Evolutionary conservation across 2,329 filamentous ascomycete species (phyloP).

Genomic region (Periconia macrospinosa): DNA sequence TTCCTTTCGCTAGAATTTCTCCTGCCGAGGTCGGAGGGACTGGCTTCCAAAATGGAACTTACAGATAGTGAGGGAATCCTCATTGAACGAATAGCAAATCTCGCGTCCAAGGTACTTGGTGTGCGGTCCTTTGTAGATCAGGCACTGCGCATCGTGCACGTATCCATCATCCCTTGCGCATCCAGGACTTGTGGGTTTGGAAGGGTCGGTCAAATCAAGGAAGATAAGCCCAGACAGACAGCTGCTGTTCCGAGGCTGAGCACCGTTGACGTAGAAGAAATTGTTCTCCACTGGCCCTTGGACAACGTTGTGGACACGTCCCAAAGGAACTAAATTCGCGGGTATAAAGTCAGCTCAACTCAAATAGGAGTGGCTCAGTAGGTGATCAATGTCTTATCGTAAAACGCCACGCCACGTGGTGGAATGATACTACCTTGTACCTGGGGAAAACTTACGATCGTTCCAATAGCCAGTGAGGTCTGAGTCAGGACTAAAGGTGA

Average conservation of each 20-base stretch:
- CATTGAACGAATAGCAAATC: conserved; percentile 61
- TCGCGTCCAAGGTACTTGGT: conserved; percentile 51
- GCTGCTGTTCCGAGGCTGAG: conserved; percentile 34
- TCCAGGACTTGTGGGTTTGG: conserved; percentile 57
- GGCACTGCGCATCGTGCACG: conserved; percentile 63
- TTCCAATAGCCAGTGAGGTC: conserved; percentile 30
- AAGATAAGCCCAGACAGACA: conserved; percentile 61
- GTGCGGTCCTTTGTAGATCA: conserved; percentile 57
- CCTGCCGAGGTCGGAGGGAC: conserved; percentile 40
- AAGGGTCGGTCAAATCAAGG: conserved; percentile 58
- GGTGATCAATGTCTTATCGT: no score
- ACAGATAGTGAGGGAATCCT: conserved; percentile 55
- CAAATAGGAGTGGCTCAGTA: no score
- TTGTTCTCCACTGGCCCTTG: conserved; percentile 38
- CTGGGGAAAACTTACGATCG: no score
- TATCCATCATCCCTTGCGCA: conserved; percentile 60
- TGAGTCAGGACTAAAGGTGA: conserved; percentile 32
- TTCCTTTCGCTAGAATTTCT: no score
- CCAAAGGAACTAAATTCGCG: no score
- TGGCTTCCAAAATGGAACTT: no score
- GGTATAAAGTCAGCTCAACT: no score
- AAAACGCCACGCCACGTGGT: no score
- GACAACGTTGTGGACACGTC: conserved; percentile 45
- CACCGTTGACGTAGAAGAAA: conserved; percentile 35
- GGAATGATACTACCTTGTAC: no score